A percentile compares a stretch with the other conserved stretches of the same genome.
Evolutionary conservation across 1,139 yeast species (phyloP).

Genomic region (Meyerozyma sp.): DNA sequence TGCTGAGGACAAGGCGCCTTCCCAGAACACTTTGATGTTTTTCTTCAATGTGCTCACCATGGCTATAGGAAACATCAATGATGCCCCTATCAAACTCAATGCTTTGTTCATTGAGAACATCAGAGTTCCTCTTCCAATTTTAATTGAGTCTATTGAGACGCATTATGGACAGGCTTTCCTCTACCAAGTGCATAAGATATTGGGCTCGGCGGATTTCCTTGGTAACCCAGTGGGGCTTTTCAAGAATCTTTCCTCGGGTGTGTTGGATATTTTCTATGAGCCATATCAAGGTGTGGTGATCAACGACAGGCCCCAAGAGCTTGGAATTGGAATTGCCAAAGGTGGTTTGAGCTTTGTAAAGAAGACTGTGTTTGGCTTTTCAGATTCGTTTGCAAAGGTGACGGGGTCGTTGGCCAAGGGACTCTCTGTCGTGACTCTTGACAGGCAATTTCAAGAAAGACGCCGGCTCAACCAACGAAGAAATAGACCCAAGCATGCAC

Average conservation of each 20-base stretch:
- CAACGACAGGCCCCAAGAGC: slow-evolving; percentile 92
- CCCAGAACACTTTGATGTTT: slow-evolving; percentile 66
- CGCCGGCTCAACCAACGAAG: slow-evolving; percentile 70
- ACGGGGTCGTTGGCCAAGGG: slow-evolving; percentile 97
- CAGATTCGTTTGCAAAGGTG: slow-evolving; percentile 87
- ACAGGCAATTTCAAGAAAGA: slow-evolving; percentile 75
- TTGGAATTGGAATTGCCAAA: slow-evolving; percentile 92
- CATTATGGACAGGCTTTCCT: slow-evolving; percentile 92
- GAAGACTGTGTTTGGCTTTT: slow-evolving; percentile 90
- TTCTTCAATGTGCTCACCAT: slow-evolving; percentile 83
- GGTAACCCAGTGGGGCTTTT: slow-evolving; percentile 98
- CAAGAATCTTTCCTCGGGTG: slow-evolving; percentile 90
- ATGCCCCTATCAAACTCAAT: slow-evolving; percentile 89
- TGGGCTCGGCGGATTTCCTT: slow-evolving; percentile 93
- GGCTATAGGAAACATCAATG: slow-evolving; percentile 97
- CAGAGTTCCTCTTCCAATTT: slow-evolving; percentile 74
- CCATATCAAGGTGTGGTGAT: slow-evolving; percentile 94
- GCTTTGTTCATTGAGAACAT: slow-evolving; percentile 86
- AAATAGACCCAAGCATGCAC: slow-evolving; percentile 79
- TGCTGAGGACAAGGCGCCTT: slow-evolving; percentile 47
- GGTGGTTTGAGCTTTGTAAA: slow-evolving; percentile 93
- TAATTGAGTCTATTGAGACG: slow-evolving; percentile 66
- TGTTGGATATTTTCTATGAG: slow-evolving; percentile 92
- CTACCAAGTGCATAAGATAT: slow-evolving; percentile 85
- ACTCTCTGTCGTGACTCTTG: slow-evolving; percentile 84